Evolutionary conservation across 352 stramenopile genomes (phyloP).

Genomic region (Phytophthora multivora): DNA sequence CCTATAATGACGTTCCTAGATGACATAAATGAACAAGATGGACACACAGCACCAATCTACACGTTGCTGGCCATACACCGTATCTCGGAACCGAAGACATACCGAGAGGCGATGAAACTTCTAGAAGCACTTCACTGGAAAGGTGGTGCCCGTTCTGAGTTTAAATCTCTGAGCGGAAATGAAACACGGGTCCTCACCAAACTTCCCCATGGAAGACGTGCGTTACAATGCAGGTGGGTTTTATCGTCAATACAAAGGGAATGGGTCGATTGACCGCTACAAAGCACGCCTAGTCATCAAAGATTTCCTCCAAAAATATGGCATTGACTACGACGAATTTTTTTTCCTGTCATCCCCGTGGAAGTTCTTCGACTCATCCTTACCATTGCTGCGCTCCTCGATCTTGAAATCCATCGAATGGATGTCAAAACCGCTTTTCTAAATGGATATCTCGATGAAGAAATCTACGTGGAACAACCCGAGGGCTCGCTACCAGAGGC

Average conservation of each 20-base stretch:
- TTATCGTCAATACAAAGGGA: not conserved
- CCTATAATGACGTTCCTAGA: too few species aligned
- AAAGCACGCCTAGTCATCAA: not conserved
- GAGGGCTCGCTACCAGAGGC: not conserved
- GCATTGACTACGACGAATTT: not conserved
- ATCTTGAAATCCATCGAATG: not conserved
- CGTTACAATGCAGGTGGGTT: not conserved
- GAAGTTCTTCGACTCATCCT: not conserved
- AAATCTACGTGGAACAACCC: not conserved
- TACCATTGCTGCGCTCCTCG: not conserved
- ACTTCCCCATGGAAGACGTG: not conserved
- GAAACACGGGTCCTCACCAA: conserved; percentile 2
- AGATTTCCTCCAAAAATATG: not conserved
- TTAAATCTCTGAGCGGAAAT: conserved; percentile 9
- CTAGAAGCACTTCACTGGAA: conserved; percentile 7
- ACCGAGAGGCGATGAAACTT: conserved; percentile 1
- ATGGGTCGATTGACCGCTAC: not conserved
- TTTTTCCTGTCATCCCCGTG: not conserved
- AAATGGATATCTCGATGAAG: not conserved
- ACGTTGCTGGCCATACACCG: conserved; percentile 8
- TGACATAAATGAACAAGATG: not conserved
- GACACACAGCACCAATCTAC: not conserved
- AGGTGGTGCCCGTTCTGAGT: not conserved
- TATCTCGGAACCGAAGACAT: conserved; percentile 10
- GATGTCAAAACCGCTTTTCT: not conserved